phyloP scores from a whole-genome alignment of 2,329 filamentous ascomycete species.

The Biscogniauxia mediterranea region DNA sequence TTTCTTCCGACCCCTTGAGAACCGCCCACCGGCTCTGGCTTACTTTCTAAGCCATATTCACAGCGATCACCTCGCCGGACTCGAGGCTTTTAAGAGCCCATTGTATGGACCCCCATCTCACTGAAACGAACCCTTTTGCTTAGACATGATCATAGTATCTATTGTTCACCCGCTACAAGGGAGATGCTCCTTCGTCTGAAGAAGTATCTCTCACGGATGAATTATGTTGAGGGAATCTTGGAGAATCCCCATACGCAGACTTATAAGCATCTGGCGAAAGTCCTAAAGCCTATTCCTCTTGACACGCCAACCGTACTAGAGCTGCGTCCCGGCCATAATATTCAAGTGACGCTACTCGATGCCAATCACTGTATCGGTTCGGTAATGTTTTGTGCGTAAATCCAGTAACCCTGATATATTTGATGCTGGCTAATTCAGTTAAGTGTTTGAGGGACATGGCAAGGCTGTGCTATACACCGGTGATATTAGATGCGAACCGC shows the following conservation, averaged over 20 bases:
- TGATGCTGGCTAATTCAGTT: slow-evolving; percentile 2
- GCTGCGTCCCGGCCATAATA: slow-evolving; percentile 62
- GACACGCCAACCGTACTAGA: slow-evolving; percentile 78
- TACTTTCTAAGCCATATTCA: slow-evolving; percentile 93
- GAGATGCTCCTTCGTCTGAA: slow-evolving; percentile 80
- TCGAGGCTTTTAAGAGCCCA: slow-evolving; percentile 72
- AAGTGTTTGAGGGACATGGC: slow-evolving; percentile 70
- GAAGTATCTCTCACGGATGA: slow-evolving; percentile 75
- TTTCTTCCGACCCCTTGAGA: slow-evolving; percentile 64
- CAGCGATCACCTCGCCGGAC: slow-evolving; percentile 80
- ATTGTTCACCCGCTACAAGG: slow-evolving; percentile 81
- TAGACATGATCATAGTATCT: slow-evolving; percentile 52
- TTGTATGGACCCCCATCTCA: slow-evolving; percentile 51
- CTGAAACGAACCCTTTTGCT: not conserved
- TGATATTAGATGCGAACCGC: slow-evolving; percentile 80
- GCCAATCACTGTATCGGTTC: slow-evolving; percentile 90
- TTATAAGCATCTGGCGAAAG: slow-evolving; percentile 70
- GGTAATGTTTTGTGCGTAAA: slow-evolving; percentile 73
- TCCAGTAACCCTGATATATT: not conserved
- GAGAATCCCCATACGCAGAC: slow-evolving; percentile 67
- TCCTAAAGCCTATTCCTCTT: slow-evolving; percentile 78
- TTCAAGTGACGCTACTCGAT: slow-evolving; percentile 82
- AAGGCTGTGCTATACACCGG: slow-evolving; percentile 84
- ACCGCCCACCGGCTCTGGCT: slow-evolving; percentile 63
- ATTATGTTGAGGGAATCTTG: slow-evolving; percentile 73